phyloP scores from a whole-genome alignment of 306 rosid species.

The Gillenia trifoliata region DNA sequence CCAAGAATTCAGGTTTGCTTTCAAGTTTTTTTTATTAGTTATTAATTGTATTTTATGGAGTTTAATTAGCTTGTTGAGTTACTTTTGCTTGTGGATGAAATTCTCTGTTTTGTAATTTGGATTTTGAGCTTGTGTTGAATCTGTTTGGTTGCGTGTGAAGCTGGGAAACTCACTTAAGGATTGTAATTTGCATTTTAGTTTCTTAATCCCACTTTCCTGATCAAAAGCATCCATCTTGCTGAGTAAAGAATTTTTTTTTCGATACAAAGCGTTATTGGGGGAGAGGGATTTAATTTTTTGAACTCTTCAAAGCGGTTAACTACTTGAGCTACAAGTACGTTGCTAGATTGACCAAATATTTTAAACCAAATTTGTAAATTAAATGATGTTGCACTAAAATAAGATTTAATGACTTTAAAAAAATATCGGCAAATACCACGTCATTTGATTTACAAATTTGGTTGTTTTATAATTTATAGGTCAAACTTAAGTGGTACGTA shows the following conservation, averaged over 20 bases:
- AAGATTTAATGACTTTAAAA: no score
- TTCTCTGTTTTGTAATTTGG: constrained; percentile 4
- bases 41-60: not conserved
- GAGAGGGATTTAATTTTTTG: no score
- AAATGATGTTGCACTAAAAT: no score
- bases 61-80: not conserved
- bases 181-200: not conserved
- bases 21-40: not conserved
- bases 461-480: no score
- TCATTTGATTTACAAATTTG: no score
- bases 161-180: not conserved
- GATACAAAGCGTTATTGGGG: no score
- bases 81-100: not conserved
- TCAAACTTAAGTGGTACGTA: no score
- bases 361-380: no score
- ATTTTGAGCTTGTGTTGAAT: not conserved
- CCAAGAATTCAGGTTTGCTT: constrained; percentile 48
- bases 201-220: not conserved
- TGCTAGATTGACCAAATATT: no score
- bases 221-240: not conserved
- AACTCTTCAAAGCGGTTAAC: no score
- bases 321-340: no score
- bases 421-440: no score
- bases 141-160: constrained; percentile 3
- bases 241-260: not conserved